phyloP scores from a whole-genome alignment of 148 eudicot species.

The Fagopyrum homotropicum region DNA sequence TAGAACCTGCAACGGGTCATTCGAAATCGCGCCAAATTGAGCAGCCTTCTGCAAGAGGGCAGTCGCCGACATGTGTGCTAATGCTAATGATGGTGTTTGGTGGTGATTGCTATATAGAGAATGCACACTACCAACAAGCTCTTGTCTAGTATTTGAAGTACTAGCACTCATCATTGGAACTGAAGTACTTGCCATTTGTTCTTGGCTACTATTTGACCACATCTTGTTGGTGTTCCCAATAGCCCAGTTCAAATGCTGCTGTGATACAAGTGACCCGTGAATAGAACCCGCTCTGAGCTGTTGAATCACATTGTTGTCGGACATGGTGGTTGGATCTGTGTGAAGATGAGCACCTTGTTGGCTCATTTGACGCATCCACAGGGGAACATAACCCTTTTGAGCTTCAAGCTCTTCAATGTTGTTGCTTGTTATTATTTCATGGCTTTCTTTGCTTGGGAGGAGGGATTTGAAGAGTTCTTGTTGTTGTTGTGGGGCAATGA shows the following conservation, averaged over 20 bases:
- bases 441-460: conserved; percentile 15
- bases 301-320: neutral
- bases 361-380: neutral
- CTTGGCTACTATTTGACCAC: neutral
- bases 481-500: conserved; percentile 28
- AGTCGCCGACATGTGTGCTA: conserved; percentile 59
- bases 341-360: neutral
- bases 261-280: neutral
- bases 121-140: conserved; percentile 28
- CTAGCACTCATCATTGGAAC: neutral
- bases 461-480: conserved; percentile 46
- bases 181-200: conserved; percentile 2
- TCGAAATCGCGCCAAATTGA: conserved; percentile 3
- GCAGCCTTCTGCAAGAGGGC: conserved; percentile 15
- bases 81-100: conserved; percentile 14
- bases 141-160: neutral
- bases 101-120: conserved; percentile 55
- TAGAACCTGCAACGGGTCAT: neutral
- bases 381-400: neutral
- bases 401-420: conserved; percentile 1
- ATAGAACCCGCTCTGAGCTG: neutral
- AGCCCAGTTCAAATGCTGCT: neutral
- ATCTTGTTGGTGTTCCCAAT: neutral
- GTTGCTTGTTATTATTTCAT: conserved; percentile 13
- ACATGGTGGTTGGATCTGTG: neutral